phyloP scores from a whole-genome alignment of 2,329 filamentous ascomycete genomes.

The Diplodia sapinea region DNA sequence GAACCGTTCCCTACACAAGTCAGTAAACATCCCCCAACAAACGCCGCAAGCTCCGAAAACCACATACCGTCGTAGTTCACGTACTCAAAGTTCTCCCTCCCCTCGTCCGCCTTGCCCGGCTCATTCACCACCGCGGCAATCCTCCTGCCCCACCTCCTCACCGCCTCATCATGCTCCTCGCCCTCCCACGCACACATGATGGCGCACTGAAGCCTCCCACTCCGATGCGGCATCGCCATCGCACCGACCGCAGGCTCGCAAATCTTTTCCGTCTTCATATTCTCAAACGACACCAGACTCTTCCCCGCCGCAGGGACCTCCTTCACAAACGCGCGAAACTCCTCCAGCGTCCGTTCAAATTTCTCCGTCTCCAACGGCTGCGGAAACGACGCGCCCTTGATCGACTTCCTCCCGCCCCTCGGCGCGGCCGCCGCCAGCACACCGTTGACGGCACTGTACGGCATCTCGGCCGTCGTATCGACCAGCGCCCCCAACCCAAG shows the following conservation, averaged over 20 bases:
- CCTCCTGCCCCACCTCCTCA: neutral
- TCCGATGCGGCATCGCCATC: slow-evolving; percentile 28
- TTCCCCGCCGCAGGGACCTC: slow-evolving; percentile 37
- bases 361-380: slow-evolving; percentile 40
- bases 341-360: slow-evolving; percentile 38
- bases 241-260: slow-evolving; percentile 1
- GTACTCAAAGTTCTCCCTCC: slow-evolving; percentile 42
- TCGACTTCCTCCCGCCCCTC: slow-evolving; percentile 48
- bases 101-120: slow-evolving; percentile 34
- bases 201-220: slow-evolving; percentile 30
- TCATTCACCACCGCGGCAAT: slow-evolving; percentile 13
- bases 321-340: slow-evolving; percentile 41
- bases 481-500: slow-evolving; percentile 39
- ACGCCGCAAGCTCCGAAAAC: neutral
- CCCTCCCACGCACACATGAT: slow-evolving; percentile 2
- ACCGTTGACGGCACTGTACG: slow-evolving; percentile 44
- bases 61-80: slow-evolving; percentile 43
- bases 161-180: slow-evolving; percentile 25
- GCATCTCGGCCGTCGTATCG: slow-evolving; percentile 39
- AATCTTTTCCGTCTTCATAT: slow-evolving; percentile 22
- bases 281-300: slow-evolving; percentile 33
- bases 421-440: slow-evolving; percentile 40
- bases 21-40: slow-evolving; percentile 26
- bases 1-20: slow-evolving; percentile 35
- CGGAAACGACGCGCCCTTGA: slow-evolving; percentile 47